These are phyloP conservation scores for Bretschneidera sinensis DNA, from an alignment of 345 rosid species.

Conservation along the genomic window DNA sequence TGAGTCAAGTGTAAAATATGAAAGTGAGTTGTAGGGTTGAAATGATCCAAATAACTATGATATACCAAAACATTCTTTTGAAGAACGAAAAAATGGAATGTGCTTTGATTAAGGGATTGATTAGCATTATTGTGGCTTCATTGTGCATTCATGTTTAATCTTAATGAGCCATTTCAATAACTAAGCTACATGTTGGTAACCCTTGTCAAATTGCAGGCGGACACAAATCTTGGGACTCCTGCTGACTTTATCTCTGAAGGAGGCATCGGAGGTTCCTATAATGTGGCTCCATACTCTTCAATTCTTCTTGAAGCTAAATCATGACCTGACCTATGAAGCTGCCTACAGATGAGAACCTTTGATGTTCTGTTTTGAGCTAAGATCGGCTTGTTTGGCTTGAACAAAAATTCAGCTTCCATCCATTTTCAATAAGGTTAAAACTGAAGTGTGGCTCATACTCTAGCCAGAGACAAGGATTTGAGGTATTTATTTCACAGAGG, in stretches of 20 bases:
- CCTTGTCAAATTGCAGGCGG: slow-evolving; percentile 47
- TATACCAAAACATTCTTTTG: no score
- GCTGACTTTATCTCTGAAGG: slow-evolving; percentile 59
- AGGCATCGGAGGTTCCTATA: slow-evolving; percentile 50
- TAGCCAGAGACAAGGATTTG: no score
- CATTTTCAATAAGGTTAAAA: no score
- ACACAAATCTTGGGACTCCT: slow-evolving; percentile 71
- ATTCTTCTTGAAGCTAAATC: slow-evolving; percentile 65
- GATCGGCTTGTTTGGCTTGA: neutral
- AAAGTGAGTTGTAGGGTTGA: no score
- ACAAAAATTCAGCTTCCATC: neutral
- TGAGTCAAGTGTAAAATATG: no score
- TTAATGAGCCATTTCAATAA: neutral
- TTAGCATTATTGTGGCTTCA: neutral
- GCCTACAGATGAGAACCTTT: neutral
- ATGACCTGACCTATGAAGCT: slow-evolving; percentile 9
- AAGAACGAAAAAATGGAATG: neutral
- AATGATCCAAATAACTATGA: no score
- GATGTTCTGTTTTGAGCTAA: no score
- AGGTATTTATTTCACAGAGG: no score
- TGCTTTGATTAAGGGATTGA: neutral
- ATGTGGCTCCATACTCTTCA: slow-evolving; percentile 65
- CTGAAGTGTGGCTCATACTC: no score
- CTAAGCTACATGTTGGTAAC: neutral
- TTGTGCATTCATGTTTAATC: neutral